These are phyloP conservation scores for Cytospora piceicola DNA, from an alignment of 2,329 filamentous ascomycete genomes.

Conservation along the genomic window DNA sequence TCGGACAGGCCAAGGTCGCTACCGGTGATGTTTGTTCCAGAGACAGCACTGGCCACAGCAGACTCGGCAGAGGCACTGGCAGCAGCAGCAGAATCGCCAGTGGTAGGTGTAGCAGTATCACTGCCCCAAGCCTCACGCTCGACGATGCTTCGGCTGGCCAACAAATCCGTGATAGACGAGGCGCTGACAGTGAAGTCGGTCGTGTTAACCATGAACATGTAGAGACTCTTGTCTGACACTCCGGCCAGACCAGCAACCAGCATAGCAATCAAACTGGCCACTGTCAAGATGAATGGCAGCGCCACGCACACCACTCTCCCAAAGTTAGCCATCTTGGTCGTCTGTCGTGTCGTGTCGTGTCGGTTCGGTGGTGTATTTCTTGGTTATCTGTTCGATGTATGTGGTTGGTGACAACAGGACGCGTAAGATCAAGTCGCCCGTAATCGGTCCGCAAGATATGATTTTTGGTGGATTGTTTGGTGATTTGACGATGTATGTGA, in stretches of 20 bases:
- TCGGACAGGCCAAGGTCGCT: constrained; percentile 67
- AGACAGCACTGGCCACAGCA: not conserved
- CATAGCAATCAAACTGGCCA: constrained; percentile 74
- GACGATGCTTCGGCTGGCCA: constrained; percentile 32
- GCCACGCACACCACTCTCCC: constrained; percentile 86
- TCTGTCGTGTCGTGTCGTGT: not conserved
- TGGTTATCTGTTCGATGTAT: no score
- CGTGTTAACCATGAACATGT: constrained; percentile 65
- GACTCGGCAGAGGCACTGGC: constrained; percentile 15
- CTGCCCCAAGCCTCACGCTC: constrained; percentile 28
- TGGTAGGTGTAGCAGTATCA: constrained; percentile 37
- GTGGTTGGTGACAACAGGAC: not conserved
- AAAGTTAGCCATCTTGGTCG: constrained; percentile 52
- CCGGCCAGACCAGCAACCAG: constrained; percentile 61
- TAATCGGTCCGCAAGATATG: not conserved
- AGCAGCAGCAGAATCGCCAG: constrained; percentile 7
- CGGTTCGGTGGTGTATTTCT: not conserved
- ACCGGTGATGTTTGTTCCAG: constrained; percentile 57
- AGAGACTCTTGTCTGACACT: constrained; percentile 59
- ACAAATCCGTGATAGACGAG: constrained; percentile 42
- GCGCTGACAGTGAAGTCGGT: constrained; percentile 60
- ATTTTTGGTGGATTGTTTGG: not conserved
- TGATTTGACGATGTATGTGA: not conserved
- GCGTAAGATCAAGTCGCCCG: constrained; percentile 7
- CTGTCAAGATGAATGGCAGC: constrained; percentile 80